Base-by-base conservation (phyloP, 2,329 filamentous ascomycete species). In the Meredithiella fracta region DNA sequence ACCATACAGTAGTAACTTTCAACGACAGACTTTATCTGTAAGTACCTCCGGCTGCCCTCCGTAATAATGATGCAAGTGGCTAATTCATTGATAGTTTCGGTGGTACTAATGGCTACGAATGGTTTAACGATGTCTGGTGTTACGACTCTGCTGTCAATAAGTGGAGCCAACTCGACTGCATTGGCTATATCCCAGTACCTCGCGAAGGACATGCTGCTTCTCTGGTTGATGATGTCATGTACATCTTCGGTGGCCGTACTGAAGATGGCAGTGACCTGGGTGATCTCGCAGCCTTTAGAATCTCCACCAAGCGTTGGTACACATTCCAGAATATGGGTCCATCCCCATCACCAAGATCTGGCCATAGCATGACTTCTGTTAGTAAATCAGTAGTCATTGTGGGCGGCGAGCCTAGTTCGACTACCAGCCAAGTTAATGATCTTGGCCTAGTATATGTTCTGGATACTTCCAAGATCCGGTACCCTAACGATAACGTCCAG, bases 311-410 rank as follows among this genome's bases (percentile, higher is more conserved):
- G 61, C 80, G 92, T 59, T 98, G 92, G 92, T 98, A 97, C 67
- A 98, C 92, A 37, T 98, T 98, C 69, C 92, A 98, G 65, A 98
- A 98, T 65, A 98, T 98, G 92, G 92, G 92, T 0, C 90, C 90
- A 2, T 94, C 90, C 1, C 92, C 92, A 0, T 96, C 90, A 2
- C 83, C 92, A 31, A 79, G 92, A 59, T 97, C 91, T 15, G 92
- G 92, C 1, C 92, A 98, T 67, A 96, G 89, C 67, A 97, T 98
- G 92, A 97, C 92, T 1, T 83, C 89, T 1, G 87, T 91, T 60
- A 88, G 87, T 29, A 96, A 95, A 67, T 86, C 90, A 59, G 83
- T 98, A 60, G 83, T 97, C 51, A 87, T 97, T 42, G 75, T 97
- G 31, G 94, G 87, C 38, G 92, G 92, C 61, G 94, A 98, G 68